Percentiles rank a stretch among this genome's conserved stretches.
phyloP scores from a whole-genome alignment of 2,329 filamentous ascomycete genomes.

The Zasmidium angulare region DNA sequence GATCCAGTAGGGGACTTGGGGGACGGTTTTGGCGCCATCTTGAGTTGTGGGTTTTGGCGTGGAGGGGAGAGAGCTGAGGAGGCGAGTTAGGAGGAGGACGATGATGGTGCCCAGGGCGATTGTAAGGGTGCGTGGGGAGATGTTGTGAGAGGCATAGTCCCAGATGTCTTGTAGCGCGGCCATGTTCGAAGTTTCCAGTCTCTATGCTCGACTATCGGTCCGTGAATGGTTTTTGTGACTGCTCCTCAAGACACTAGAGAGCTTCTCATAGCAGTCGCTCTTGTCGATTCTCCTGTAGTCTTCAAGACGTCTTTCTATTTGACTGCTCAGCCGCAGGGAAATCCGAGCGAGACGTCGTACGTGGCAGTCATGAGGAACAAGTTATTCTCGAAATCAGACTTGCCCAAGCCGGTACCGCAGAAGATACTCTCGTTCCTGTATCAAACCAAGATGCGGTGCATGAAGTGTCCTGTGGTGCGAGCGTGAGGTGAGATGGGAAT shows the following conservation, averaged over 20 bases:
- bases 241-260: no score
- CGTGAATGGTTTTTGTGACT: no score
- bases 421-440: no score
- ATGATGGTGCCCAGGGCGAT: slow-evolving; percentile 10
- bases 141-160: neutral
- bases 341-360: no score
- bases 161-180: neutral
- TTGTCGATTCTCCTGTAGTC: no score
- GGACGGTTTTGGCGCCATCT: slow-evolving; percentile 26
- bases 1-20: slow-evolving; percentile 58
- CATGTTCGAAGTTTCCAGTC: neutral
- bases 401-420: no score
- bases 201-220: no score
- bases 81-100: slow-evolving; percentile 21
- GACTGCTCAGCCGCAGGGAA: no score
- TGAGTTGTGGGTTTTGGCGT: slow-evolving; percentile 11
- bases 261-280: no score
- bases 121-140: slow-evolving; percentile 1
- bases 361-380: no score
- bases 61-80: slow-evolving; percentile 18
- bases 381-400: no score
- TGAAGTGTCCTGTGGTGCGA: neutral
- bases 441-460: neutral
- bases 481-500: neutral
- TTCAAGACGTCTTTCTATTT: no score